phyloP scores from a whole-genome alignment of 805 yeast species.

The Starmerella sp. region DNA sequence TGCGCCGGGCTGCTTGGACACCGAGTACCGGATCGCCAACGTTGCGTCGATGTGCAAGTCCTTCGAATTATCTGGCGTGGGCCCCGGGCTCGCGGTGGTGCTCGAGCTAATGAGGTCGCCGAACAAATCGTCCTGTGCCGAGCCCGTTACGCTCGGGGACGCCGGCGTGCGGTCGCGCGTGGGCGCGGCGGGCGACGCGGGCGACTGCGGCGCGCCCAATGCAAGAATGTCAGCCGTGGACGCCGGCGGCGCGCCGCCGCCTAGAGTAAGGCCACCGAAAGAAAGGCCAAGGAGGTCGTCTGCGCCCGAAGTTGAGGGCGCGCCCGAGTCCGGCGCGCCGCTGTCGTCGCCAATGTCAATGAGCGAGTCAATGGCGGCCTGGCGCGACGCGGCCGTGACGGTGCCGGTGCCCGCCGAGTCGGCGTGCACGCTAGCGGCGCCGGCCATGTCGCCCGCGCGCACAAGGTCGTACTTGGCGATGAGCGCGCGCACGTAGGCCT shows the following conservation, averaged over 20 bases:
- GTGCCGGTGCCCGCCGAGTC: constrained; percentile 27
- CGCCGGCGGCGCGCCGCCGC: constrained; percentile 29
- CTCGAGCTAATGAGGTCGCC: not conserved
- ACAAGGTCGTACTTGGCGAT: constrained; percentile 55
- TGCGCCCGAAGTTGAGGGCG: constrained; percentile 22
- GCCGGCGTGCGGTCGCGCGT: constrained; percentile 14
- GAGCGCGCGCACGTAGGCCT: constrained; percentile 63
- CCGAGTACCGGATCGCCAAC: constrained; percentile 41
- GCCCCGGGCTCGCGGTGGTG: constrained; percentile 7
- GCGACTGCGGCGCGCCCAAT: not conserved
- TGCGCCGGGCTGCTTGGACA: constrained; percentile 31
- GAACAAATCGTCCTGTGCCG: not conserved
- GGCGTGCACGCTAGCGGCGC: constrained; percentile 33
- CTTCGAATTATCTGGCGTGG: constrained; percentile 12
- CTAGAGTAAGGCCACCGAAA: constrained; percentile 34
- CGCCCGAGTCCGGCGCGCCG: constrained; percentile 15
- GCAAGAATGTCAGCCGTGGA: constrained; percentile 7
- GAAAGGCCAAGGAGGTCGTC: constrained; percentile 59
- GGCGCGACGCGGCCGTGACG: not conserved
- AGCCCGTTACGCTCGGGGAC: constrained; percentile 16
- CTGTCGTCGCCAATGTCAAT: constrained; percentile 65
- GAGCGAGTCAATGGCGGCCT: constrained; percentile 38
- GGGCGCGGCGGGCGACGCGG: constrained; percentile 14
- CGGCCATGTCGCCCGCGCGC: constrained; percentile 53
- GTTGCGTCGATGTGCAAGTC: constrained; percentile 26